A percentile compares a stretch with the other conserved stretches of the same genome.
Conservation (phyloP, 768 basidiomycete species). For the Porphyrellus cyaneotinctus region DNA sequence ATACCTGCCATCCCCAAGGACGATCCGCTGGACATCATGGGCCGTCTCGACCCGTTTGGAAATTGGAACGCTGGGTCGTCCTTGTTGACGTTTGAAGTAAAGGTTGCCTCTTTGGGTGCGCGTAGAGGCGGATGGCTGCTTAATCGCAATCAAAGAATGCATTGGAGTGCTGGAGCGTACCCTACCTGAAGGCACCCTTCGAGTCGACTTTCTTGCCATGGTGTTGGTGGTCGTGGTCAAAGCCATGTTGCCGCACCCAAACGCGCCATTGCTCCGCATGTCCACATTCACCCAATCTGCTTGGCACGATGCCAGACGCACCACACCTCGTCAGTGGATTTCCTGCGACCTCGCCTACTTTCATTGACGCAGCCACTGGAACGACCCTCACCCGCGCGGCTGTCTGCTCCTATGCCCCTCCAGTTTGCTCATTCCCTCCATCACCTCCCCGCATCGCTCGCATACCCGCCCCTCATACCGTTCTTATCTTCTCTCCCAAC, state of each 20-base stretch:
- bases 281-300: slow-evolving; percentile 32
- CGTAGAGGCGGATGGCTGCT: slow-evolving; percentile 19
- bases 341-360: slow-evolving; percentile 46
- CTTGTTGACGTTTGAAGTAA: slow-evolving; percentile 20
- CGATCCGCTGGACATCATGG: slow-evolving; percentile 34
- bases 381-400: slow-evolving; percentile 52
- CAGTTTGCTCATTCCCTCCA: slow-evolving; percentile 56
- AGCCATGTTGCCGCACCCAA: slow-evolving; percentile 16
- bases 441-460: slow-evolving; percentile 40
- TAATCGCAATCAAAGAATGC: slow-evolving; percentile 21
- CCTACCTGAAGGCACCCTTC: slow-evolving; percentile 26
- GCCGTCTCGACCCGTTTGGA: slow-evolving; percentile 36
- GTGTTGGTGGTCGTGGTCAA: slow-evolving; percentile 9
- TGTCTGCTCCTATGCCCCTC: slow-evolving; percentile 49
- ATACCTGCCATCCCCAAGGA: slow-evolving; percentile 41
- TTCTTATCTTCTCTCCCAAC: slow-evolving; percentile 69
- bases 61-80: slow-evolving; percentile 19
- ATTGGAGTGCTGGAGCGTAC: slow-evolving; percentile 23
- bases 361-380: slow-evolving; percentile 62
- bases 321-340: slow-evolving; percentile 39
- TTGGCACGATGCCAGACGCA: slow-evolving; percentile 15
- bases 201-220: slow-evolving; percentile 22
- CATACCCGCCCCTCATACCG: slow-evolving; percentile 41
- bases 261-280: slow-evolving; percentile 19
- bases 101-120: slow-evolving; percentile 19